phyloP scores from a whole-genome alignment of 768 basidiomycete genomes.

The Lyophyllum atratum region DNA sequence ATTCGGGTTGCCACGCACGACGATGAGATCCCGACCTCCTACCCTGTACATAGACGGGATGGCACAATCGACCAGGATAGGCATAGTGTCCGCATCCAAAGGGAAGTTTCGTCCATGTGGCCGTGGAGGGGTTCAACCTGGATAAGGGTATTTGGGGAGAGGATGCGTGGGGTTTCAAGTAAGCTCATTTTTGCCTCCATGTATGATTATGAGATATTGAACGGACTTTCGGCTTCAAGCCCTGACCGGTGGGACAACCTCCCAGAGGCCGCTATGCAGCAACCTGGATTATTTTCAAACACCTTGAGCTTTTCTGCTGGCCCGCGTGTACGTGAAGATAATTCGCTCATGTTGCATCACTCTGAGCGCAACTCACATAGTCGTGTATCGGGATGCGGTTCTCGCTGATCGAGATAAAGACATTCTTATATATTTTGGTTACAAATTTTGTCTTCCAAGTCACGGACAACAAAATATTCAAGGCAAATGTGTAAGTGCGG shows the following conservation, averaged over 20 bases:
- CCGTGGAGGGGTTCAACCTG: conserved; percentile 79
- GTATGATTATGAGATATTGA: neutral
- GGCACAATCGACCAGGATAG: conserved; percentile 43
- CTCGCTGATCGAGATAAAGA: conserved; percentile 83
- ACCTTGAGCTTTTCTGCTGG: conserved; percentile 79
- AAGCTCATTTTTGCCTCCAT: conserved; percentile 20
- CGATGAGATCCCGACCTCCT: conserved; percentile 73
- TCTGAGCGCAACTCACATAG: conserved; percentile 36
- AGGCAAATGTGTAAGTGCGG: conserved; percentile 60
- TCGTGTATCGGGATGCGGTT: conserved; percentile 84
- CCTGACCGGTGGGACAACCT: conserved; percentile 83
- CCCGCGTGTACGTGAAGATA: conserved; percentile 59
- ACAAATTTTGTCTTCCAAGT: conserved; percentile 64
- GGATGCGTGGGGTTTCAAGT: conserved; percentile 84
- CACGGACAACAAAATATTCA: conserved; percentile 54
- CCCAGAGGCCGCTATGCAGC: conserved; percentile 63
- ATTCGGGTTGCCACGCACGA: conserved; percentile 77
- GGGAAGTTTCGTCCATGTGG: conserved; percentile 76
- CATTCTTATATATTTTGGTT: conserved; percentile 69
- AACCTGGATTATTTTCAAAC: conserved; percentile 74
- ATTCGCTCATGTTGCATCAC: neutral
- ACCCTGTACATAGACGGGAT: conserved; percentile 55
- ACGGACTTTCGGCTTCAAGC: conserved; percentile 34
- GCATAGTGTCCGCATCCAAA: conserved; percentile 54
- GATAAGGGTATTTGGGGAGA: conserved; percentile 80